Base-by-base conservation (phyloP, 129 eudicot genomes). In the Tanacetum coccineum region DNA sequence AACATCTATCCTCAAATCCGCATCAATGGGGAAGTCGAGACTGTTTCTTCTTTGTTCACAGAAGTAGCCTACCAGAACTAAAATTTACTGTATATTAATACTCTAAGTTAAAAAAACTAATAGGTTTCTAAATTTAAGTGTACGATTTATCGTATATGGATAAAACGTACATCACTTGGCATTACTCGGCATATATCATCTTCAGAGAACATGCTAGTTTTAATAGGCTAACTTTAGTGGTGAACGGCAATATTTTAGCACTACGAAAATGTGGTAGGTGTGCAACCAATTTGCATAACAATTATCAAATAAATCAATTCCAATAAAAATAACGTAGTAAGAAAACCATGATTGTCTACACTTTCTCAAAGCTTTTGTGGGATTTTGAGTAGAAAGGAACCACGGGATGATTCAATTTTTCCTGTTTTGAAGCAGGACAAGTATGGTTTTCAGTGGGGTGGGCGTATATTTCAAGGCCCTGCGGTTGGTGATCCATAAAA, bases 91-190 rank as follows among this genome's bases (percentile, higher is more conserved):
- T 74, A 70, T 22, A 11, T 67, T 52, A 80, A 14, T 30, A 75
- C 60, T 39, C 64, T n/a, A 54, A 22, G 46, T 76, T 58, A 80
- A 50, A 22, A 22, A 22, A 22, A 22, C 25, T 0, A 22, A 22
- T 22, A 22, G 25, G 25, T 22, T 22, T 22, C 2, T 0, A 0
- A 22, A 22, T 22, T 2, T 22, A 22, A 22, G 25, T 22, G 25
- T 2, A 22, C 1, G 2, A 0, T n/a, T 22, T 22, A 22, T 1
- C 25, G 25, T 2, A n/a, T n/a, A n/a, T n/a, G n/a, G 2, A 9
- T 2, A 36, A 81, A 76, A 79, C 97, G 84, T 84, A 88, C 98
- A 82, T 93, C 98, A 57, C 98, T 88, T 22, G n/a, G 98, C 98
- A 69, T 93, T 93, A 93, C 98, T 52, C 98, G 21, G 98, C 98